Base-by-base conservation (phyloP, 345 rosid species). In the Euphorbia pulcherrima region DNA sequence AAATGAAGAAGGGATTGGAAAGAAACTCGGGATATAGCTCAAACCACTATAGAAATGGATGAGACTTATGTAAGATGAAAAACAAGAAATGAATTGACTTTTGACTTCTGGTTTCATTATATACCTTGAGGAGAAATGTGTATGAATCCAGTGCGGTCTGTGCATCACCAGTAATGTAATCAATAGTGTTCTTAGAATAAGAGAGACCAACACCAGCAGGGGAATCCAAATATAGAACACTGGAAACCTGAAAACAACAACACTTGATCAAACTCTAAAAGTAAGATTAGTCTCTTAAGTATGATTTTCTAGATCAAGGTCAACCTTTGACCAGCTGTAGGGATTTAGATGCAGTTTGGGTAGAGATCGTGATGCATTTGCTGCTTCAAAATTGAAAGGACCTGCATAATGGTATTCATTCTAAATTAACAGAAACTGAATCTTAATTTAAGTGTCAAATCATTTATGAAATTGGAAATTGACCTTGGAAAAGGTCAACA, bases 251-350 rank as follows among this genome's bases (percentile, higher is more conserved):
- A 59, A 71, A 23, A 44, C 44, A 63, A 70, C 66, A 28, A 59
- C 11, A 67, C 16, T 54, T 27, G 11, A 37, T 20, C n/a, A 6
- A 29, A 51, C 20, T n/a, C 27, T 57, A 10, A 11, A 24, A 11
- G 21, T 27, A 39, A 23, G 21, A 62, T 44, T 26, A 61, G 26
- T 18, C 18, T 46, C 37, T 12, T 44, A 64, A n/a, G 1, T 10
- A 21, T 14, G 33, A 41, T 29, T 33, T 47, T 23, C 16, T n/a
- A 20, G 23, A 44, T 67, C 51, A 54, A 46, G 37, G 21, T 47
- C 67, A 70, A 93, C 98, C 97, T 93, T 93, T 70, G 98, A 87
- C 98, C 98, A 93, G 75, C 96, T 89, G 77, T 84, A 75, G 33
- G 53, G 86, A 83, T 93, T 93, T 65, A 89, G 84, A 70, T 85